Evolutionary conservation across 352 stramenopile genomes (phyloP), one percentile per base, ranked within the genome.

Genomic region (Phytophthora colocasiae): DNA sequence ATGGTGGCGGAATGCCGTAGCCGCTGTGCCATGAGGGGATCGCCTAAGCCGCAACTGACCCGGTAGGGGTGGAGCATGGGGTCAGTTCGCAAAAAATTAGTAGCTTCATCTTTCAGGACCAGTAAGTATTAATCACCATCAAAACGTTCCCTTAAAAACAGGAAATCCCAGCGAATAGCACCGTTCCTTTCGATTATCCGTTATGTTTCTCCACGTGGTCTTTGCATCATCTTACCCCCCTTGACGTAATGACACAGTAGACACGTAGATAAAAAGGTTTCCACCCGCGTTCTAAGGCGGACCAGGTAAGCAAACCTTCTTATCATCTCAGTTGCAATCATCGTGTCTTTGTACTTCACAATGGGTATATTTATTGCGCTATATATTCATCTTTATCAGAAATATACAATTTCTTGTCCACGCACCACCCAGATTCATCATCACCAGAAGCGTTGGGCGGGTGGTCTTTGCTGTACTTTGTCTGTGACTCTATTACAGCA

Each of bases 11-110:
- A 15, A 63, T 29, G 10, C 55, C 61, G 63, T 72, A 79, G 1
- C 69, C 31, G 6, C 47, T 71, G 31, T 70, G 24, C 59, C 67
- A 80, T n/a, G 60, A 57, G 6, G 68, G 48, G 12, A 75, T 55
- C 0, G 64, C 64, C 9, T 69, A 69, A 0, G 36, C 56, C 19
- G 57, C 40, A 1, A 73, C 58, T 12, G 22, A 34, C 11, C 56
- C 58, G 9, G 47, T 70, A 1, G 69, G 22, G 22, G 22, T 22
- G 22, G 22, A 22, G 38, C 69, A 76, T 22, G 51, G 46, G 5
- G 40, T 59, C 26, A 43, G 11, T 12, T 59, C 39, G 10, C 52
- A 22, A 49, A 22, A 22, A 68, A 36, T 62, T 43, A 2, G 50
- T 56, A 1, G 31, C 50, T n/a, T 68, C 59, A n/a, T 68, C 44